Evolutionary conservation across 2,329 filamentous ascomycete species (phyloP), one percentile per base, ranked within the genome.

Genomic region (Fusarium bulbicola): DNA sequence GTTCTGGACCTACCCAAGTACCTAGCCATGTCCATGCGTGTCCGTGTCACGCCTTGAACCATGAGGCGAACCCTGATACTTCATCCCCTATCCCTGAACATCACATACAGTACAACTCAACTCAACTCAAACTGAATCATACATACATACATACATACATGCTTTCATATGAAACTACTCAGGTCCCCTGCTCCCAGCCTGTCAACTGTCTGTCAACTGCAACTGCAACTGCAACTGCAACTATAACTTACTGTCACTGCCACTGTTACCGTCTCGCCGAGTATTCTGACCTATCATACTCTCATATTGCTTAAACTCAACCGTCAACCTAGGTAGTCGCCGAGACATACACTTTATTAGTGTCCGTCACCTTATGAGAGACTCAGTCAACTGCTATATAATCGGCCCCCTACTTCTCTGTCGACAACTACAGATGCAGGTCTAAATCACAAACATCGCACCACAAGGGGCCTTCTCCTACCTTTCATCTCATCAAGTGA

Each of bases 141-240:
- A 60, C 34, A 36, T 36, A 36, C 57, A n/a, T 36, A 36, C 57
- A n/a, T 46, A 60, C 34, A 36, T 36, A 36, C 64, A 63, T 67
- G 26, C 50, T 54, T 30, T 67, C 59, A 43, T 74, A 76, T 77
- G 76, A 77, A 77, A 76, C 74, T 61, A 68, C 59, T 66, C 75
- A 68, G 57, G 53, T 72, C 70, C 72, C 63, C 70, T 75, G 63
- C 43, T 61, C 63, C 39, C 34, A 56, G 63, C 64, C 66, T 59
- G 50, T 66, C 59, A 52, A 54, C 53, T 49, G 24, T 50, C 53
- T 57, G 28, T 46, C 39, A 59, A 59, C 57, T 42, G 21, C 47
- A 24, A 49, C 57, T 65, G 24, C 47, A 24, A 58, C 57, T 42
- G 21, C 47, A 24, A 49, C 57, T 53, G 18, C 46, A 24, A 58